Evolutionary conservation across 73 alveolate genomes (phyloP), one percentile per base, ranked within the genome.

Genomic region (Breviolum minutum): DNA sequence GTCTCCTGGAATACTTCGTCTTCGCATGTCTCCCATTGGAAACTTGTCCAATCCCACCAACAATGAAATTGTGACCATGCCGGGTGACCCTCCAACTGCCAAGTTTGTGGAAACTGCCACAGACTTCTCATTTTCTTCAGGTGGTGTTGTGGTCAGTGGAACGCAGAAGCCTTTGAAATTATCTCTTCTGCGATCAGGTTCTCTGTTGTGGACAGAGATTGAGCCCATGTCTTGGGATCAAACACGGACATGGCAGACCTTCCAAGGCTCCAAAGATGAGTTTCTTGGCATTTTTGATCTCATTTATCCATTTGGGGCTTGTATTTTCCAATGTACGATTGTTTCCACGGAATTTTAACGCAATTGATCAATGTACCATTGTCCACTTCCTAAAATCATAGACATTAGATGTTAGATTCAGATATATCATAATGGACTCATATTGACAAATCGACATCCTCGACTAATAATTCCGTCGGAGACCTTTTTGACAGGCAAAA

Each of bases 1-100:
- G 40, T 84, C 93, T 8, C 76, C 76, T 17, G 61, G 61, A 32
- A 61, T 61, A 61, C 93, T 84, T 61, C 93, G 93, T 7, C 20
- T 84, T 54, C 93, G 93, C 54, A 24, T 84, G 93, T 54, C 93
- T 12, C 93, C 93, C 60, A 84, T 22, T 24, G 93, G 77, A 54
- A 61, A 84, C 29, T 27, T 84, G 14, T 84, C 93, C 24, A 61
- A 84, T n/a, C 91, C 91, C 30, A 82, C 71, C 20, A 16, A 84
- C 61, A 24, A n/a, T 32, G 93, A 84, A 61, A 84, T 84, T 61
- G 93, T 84, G 62, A 84, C 69, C 60, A 54, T 84, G 60, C 76
- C 93, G 29, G 93, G 76, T 12, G 93, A 54, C 19, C 60, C 76
- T 20, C 73, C 93, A 20, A 24, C 61, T 61, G 93, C 93, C 17